Percentiles rank a stretch among this genome's conserved stretches.
Evolutionary conservation across 495 filamentous ascomycete species (phyloP).

Genomic region (Alectoria sarmentosa): DNA sequence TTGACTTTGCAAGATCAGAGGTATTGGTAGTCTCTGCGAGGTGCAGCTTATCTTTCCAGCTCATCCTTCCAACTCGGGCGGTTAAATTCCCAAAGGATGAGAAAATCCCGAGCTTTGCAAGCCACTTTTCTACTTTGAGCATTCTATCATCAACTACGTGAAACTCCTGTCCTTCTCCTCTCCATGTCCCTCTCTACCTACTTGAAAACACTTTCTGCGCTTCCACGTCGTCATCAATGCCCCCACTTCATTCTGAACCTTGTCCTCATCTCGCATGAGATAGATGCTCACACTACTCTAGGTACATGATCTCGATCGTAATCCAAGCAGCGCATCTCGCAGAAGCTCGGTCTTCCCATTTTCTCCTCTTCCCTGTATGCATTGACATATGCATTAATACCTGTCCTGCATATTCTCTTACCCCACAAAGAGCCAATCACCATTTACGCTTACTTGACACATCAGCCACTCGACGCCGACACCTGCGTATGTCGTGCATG

Average conservation of each 20-base stretch:
- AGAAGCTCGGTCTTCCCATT: neutral
- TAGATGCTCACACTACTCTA: neutral
- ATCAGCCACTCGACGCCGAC: neutral
- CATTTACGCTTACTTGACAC: neutral
- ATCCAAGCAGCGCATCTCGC: neutral
- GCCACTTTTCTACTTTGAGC: neutral
- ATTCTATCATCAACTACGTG: neutral
- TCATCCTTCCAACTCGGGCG: neutral
- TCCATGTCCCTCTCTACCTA: neutral
- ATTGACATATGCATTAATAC: neutral
- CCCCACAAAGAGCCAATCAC: neutral
- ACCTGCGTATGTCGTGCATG: conserved; percentile 1
- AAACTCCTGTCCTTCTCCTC: neutral
- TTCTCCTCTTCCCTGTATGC: neutral
- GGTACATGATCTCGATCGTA: conserved; percentile 2
- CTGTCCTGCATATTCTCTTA: conserved; percentile 1
- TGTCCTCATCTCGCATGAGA: conserved; percentile 1
- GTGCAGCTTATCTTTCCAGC: neutral
- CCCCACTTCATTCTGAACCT: neutral
- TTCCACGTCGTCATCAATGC: neutral
- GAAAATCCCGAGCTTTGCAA: neutral
- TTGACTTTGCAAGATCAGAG: neutral
- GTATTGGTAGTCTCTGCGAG: neutral
- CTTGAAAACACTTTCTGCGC: neutral
- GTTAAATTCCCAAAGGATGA: neutral